Evolutionary conservation across 208 protist species (phyloP).

Genomic region (Trichomonas gallinae): DNA sequence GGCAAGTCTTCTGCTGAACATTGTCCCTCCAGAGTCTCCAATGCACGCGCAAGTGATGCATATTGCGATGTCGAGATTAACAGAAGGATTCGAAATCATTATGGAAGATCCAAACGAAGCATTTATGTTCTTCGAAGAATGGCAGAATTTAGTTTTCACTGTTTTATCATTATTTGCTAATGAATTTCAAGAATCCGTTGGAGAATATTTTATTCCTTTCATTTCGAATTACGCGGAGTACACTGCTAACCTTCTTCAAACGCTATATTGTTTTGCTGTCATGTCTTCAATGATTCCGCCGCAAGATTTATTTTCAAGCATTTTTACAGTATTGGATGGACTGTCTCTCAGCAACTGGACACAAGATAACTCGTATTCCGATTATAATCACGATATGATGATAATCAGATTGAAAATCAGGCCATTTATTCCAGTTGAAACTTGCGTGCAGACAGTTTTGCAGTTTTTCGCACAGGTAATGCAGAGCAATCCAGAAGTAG

Average conservation of each 20-base stretch:
- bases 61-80: not conserved
- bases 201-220: not conserved
- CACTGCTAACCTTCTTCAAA: not conserved
- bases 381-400: not conserved
- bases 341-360: not conserved
- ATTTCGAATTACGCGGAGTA: not conserved
- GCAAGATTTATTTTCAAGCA: not conserved
- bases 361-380: not conserved
- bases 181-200: not conserved
- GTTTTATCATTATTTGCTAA: not conserved
- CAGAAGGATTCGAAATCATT: not conserved
- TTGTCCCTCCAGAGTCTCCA: not conserved
- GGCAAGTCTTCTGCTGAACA: not conserved
- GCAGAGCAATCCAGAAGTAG: not conserved
- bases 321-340: not conserved
- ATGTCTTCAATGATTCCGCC: not conserved
- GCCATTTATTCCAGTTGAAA: not conserved
- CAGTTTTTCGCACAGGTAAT: not conserved
- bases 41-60: not conserved
- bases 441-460: not conserved
- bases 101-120: not conserved
- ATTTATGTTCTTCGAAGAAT: not conserved
- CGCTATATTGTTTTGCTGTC: not conserved
- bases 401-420: not conserved
- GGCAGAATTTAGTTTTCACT: not conserved